Evolutionary conservation across 345 rosid species (phyloP), one percentile per base, ranked within the genome.

Genomic region (Rhizophora apiculata): DNA sequence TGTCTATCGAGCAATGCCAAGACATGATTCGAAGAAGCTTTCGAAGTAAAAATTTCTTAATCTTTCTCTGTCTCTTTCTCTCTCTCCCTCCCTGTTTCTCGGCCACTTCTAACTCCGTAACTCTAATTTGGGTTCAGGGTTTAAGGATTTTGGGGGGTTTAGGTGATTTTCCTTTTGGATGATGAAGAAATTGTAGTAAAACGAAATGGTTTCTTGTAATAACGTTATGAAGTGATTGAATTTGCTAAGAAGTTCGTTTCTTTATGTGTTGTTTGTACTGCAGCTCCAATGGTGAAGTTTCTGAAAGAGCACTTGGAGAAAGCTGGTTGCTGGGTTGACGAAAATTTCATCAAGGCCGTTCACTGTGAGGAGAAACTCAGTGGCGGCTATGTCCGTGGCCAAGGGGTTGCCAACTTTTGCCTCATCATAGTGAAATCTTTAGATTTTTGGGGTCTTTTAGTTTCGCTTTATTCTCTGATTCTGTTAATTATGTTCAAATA

Each of bases 241-340:
- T 8, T 29, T 53, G 74, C 24, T 74, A 71, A 49, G 31, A 15
- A 24, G 16, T 55, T 51, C 4, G 13, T 61, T 48, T 52, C 53
- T 52, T 62, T 29, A 2, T 57, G 9, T 5, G 32, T 53, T 55
- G 65, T 43, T n/a, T 67, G 34, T n/a, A 21, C 5, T 67, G 15
- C 79, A 95, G 96, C 82, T 81, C 98, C 99, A 59, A 85, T 71
- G 76, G 98, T 88, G 80, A 88, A 85, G 75, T 87, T 90, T 81
- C 75, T 95, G 83, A 88, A 71, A 86, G 96, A 90, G 84, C 86
- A 88, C 63, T 48, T 95, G 86, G 94, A 87, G 87, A 95, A 90
- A 73, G 69, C 94, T 6, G 99, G 97, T 60, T 95, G 98, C 75
- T 80, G 78, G 49, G 56, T 92, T 32, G 89, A 84, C 59, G 91